phyloP scores from a whole-genome alignment of 371 early-diverging fungal species.

The Blastocladiella emersonii region DNA sequence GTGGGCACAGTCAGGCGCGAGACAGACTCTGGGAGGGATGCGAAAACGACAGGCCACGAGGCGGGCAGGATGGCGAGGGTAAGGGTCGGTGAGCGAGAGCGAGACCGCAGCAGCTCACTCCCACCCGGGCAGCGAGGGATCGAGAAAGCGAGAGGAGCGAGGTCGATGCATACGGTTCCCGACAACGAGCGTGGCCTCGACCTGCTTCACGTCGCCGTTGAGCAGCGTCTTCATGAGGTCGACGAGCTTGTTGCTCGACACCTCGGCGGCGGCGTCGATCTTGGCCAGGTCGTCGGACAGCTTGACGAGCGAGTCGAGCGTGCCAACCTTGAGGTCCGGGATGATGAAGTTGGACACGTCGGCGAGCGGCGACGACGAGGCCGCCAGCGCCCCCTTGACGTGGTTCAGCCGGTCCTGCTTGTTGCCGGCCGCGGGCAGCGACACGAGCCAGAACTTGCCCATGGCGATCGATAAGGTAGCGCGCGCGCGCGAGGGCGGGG shows the following conservation, averaged over 20 bases:
- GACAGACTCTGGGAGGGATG: too few relatives aligned
- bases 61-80: too few relatives aligned
- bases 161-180: conserved; percentile 51
- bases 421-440: conserved; percentile 23
- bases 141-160: conserved; percentile 5
- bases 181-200: conserved; percentile 49
- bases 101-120: too few relatives aligned
- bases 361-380: conserved; percentile 21
- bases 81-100: too few relatives aligned
- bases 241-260: conserved; percentile 56
- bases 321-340: conserved; percentile 75
- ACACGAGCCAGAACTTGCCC: conserved; percentile 41
- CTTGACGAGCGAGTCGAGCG: conserved; percentile 74
- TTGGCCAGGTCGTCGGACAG: conserved; percentile 86
- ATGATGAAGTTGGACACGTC: conserved; percentile 50
- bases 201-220: conserved; percentile 27
- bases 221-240: conserved; percentile 59
- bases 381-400: conserved; percentile 25
- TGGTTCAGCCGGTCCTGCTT: conserved; percentile 17
- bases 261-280: conserved; percentile 60
- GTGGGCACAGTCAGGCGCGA: too few relatives aligned
- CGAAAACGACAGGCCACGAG: too few relatives aligned
- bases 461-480: too few relatives aligned
- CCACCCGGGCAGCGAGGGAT: background rate
- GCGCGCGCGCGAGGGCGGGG: too few relatives aligned